These are phyloP conservation scores for Boletus barrowsii DNA, from an alignment of 768 basidiomycete genomes.

Conservation along the genomic window DNA sequence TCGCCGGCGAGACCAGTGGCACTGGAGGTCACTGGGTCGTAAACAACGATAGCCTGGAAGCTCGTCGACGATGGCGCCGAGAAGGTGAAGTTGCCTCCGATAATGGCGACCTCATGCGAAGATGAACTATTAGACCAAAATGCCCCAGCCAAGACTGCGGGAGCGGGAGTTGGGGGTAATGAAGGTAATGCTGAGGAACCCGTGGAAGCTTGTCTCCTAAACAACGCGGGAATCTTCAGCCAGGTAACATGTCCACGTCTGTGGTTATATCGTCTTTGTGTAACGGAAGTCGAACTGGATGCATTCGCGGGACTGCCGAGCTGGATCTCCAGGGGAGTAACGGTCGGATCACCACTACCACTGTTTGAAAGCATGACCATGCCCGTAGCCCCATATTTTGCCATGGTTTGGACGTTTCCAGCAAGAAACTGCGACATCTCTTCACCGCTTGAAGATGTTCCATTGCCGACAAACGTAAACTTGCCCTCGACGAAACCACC, in stretches of 20 bases:
- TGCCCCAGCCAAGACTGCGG: conserved; percentile 78
- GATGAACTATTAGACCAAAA: conserved; percentile 87
- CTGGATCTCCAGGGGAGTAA: conserved; percentile 61
- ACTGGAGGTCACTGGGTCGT: conserved; percentile 51
- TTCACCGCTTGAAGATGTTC: conserved; percentile 45
- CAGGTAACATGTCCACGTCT: conserved; percentile 40
- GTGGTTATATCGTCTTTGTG: conserved; percentile 39
- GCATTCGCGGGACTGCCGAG: conserved; percentile 43
- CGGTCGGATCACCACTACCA: conserved; percentile 47
- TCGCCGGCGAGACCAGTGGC: conserved; percentile 57
- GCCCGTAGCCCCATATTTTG: conserved; percentile 71
- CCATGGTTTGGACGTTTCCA: conserved; percentile 56
- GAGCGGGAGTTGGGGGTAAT: conserved; percentile 56
- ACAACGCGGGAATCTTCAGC: conserved; percentile 44
- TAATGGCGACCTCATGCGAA: conserved; percentile 61
- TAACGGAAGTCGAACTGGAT: conserved; percentile 30
- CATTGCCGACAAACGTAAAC: conserved; percentile 68
- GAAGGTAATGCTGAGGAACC: conserved; percentile 53
- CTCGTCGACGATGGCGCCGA: conserved; percentile 35
- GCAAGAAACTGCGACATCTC: conserved; percentile 58
- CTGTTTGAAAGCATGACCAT: conserved; percentile 77
- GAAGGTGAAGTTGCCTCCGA: conserved; percentile 90
- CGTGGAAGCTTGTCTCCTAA: conserved; percentile 49
- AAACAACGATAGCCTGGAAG: conserved; percentile 64
- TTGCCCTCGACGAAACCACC: conserved; percentile 73